Evolutionary conservation across 768 basidiomycete genomes (phyloP), one percentile per base, ranked within the genome.

Genomic region (Naganishia onofrii): DNA sequence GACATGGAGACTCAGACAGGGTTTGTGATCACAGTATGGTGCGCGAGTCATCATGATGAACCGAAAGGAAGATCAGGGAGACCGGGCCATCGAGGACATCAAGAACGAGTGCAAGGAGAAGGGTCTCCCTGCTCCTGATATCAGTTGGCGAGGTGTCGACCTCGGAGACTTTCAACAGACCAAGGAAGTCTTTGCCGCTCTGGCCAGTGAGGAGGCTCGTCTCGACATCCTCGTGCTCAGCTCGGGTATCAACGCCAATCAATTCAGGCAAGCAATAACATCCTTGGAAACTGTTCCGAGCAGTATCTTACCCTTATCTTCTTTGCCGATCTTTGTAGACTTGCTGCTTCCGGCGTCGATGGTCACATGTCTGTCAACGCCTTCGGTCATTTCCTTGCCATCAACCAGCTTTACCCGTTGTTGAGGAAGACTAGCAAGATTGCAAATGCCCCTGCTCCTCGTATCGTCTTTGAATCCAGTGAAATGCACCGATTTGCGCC

Each of bases 321-420:
- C 42, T 6, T 10, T 28, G 46, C n/a, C 48, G 13, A n/a, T 26
- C 1, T 51, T 6, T 29, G 15, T 29, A 63, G 60, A 36, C 36
- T 26, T 28, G 60, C 21, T 3, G 60, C 65, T 15, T 76, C 76
- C 34, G 76, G 76, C 3, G 70, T 76, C 31, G 78, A 79, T 57
- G 67, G 76, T 29, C 78, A 77, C 70, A 75, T 77, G 53, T 63
- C 53, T 15, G 48, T 69, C 29, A 71, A 71, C 65, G 60, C 81
- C 60, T 78, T 84, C 56, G 82, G 81, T 0, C 82, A 84, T 74
- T 83, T 81, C 80, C 78, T 82, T 71, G 79, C 81, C 72, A 79
- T 83, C 77, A 84, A 84, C 75, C 82, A 79, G 29, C 77, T 83
- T 68, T 81, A 83, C 52, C 83, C 83, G 0, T 77, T 83, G 31